Evolutionary conservation across 1,284 basidiomycete species (phyloP).

Genomic region (Calocybe gambosa): DNA sequence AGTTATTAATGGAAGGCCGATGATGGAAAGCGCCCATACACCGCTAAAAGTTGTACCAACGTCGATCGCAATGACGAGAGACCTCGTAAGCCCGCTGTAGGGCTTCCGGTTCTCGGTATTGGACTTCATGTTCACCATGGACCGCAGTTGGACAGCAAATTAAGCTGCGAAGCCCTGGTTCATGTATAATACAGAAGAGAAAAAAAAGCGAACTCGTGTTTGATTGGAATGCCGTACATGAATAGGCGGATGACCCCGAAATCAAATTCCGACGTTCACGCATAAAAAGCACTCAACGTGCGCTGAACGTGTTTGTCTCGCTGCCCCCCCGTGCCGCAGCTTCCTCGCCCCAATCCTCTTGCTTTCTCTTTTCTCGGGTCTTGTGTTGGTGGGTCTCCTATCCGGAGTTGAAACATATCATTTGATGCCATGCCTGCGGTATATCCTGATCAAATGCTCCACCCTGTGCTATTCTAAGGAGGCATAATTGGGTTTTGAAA

Average conservation of each 20-base stretch:
- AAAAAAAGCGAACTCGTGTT: slow-evolving; percentile 16
- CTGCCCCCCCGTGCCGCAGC: slow-evolving; percentile 11
- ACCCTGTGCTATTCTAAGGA: slow-evolving; percentile 16
- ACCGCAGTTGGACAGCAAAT: slow-evolving; percentile 5
- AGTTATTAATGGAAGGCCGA: slow-evolving; percentile 4
- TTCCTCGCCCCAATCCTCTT: background rate
- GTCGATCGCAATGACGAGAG: slow-evolving; percentile 69
- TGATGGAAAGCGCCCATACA: slow-evolving; percentile 24
- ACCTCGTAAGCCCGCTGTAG: slow-evolving; percentile 53
- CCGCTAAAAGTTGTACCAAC: slow-evolving; percentile 74
- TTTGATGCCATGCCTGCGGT: slow-evolving; percentile 11
- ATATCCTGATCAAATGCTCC: slow-evolving; percentile 16
- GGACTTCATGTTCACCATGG: slow-evolving; percentile 32
- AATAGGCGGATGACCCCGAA: slow-evolving; percentile 6
- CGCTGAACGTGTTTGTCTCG: slow-evolving; percentile 8
- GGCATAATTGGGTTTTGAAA: slow-evolving; percentile 13
- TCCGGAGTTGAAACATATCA: slow-evolving; percentile 11
- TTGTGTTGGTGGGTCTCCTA: slow-evolving; percentile 7
- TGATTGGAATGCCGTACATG: slow-evolving; percentile 14
- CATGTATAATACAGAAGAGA: slow-evolving; percentile 10
- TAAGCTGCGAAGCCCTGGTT: slow-evolving; percentile 3
- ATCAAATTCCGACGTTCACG: background rate
- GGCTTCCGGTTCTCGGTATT: slow-evolving; percentile 60
- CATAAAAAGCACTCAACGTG: slow-evolving; percentile 8
- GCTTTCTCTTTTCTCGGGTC: slow-evolving; percentile 12